These are phyloP conservation scores for Cryptosporidium parvum DNA, from an alignment of 169 alveolate genomes.

Conservation along the genomic window DNA sequence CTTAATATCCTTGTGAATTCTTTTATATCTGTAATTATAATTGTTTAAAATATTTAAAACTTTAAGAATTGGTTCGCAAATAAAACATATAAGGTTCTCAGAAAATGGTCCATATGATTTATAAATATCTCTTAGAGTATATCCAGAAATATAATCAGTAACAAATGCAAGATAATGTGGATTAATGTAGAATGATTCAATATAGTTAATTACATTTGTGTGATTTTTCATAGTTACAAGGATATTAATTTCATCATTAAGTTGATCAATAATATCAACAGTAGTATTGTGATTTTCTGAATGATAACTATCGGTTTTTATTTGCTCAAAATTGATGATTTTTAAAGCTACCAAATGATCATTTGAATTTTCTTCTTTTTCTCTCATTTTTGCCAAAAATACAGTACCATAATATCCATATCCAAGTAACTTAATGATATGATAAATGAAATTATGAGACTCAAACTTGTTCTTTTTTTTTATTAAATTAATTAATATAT, in stretches of 20 bases:
- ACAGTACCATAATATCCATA: constrained; percentile 62
- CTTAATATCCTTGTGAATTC: constrained; percentile 63
- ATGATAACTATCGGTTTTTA: background rate
- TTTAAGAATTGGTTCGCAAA: constrained; percentile 15
- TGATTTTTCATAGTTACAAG: constrained; percentile 15
- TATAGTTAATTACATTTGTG: constrained; percentile 18
- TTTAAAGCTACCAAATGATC: constrained; percentile 54
- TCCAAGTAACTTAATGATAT: constrained; percentile 47
- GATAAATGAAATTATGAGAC: constrained; percentile 15
- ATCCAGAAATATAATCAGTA: constrained; percentile 67
- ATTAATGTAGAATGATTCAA: constrained; percentile 54
- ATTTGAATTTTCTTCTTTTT: background rate
- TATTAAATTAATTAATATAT: background rate
- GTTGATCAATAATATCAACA: constrained; percentile 57
- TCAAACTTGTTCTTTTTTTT: constrained; percentile 5
- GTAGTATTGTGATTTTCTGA: background rate
- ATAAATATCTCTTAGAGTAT: constrained; percentile 61
- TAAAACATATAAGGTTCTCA: constrained; percentile 33
- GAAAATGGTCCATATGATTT: constrained; percentile 75
- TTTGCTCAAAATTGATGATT: constrained; percentile 51
- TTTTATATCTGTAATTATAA: constrained; percentile 51
- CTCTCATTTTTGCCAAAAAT: constrained; percentile 19
- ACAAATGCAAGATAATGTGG: constrained; percentile 67
- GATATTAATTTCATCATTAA: constrained; percentile 63
- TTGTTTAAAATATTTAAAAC: background rate